Evolutionary conservation across 805 yeast genomes (phyloP), one percentile per base, ranked within the genome.

Genomic region (Wickerhamiella occidentalis): DNA sequence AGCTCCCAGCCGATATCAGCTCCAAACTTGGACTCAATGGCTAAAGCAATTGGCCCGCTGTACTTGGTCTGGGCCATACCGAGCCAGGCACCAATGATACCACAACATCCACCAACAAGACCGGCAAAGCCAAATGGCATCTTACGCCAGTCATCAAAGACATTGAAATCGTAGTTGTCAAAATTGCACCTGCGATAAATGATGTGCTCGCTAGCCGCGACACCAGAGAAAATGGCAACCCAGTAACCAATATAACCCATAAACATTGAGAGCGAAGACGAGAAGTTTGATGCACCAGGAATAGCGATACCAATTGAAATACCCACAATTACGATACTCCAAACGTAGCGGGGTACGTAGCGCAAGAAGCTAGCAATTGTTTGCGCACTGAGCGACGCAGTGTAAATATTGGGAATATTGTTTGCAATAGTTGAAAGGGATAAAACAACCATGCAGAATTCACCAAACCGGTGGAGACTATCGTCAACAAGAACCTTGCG

Each of bases 331-430:
- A 71, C 63, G 43, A 83, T 57, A 38, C 95, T 80, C 95, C 95
- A 87, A 45, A 79, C 56, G 47, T 82, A 74, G 73, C 96, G 78
- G 61, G 96, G 96, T 52, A 88, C 70, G 61, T 71, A 76, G 40
- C 78, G 72, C 61, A 87, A 76, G 55, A 77, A 78, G 50, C 82
- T 77, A 83, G 90, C 83, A 59, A 83, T 69, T 40, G 92, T 78
- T 69, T 88, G 96, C 30, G 87, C 86, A 56, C 87, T 80, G 61
- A 88, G 73, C 37, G 86, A 88, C 59, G 86, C 77, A 22, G 96
- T 85, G 72, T 88, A 88, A 82, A 86, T 80, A 72, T 86, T 87
- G 66, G 96, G 96, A 65, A 87, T 78, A 70, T 86, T 87, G 74
- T 85, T 86, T 56, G 95, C 80, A 51, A 88, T 82, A 28, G 95